Evolutionary conservation across 139 green algal genomes (phyloP).

Genomic region (Yamagishiella unicocca): DNA sequence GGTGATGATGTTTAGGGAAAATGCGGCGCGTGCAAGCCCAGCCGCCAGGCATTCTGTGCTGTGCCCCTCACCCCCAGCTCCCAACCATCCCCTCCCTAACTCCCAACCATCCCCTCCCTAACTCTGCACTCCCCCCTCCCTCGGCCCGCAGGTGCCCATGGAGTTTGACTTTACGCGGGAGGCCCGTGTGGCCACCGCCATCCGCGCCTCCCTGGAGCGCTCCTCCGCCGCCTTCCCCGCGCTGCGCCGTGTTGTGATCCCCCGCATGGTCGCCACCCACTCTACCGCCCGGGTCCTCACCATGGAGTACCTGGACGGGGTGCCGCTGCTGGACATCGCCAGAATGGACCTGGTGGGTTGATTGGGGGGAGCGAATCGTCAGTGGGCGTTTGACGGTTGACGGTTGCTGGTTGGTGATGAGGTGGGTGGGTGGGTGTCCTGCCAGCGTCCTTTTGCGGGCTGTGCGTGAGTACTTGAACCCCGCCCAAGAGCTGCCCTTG

Average conservation of each 20-base stretch:
- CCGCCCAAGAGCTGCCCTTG: no score
- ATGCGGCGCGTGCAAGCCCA: no score
- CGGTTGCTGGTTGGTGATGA: no score
- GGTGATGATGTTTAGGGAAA: no score
- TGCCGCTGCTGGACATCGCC: slow-evolving; percentile 59
- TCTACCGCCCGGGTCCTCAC: slow-evolving; percentile 28
- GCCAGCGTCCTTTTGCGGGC: no score
- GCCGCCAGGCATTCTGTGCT: no score
- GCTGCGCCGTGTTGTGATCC: slow-evolving; percentile 17
- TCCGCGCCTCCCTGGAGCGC: slow-evolving; percentile 3
- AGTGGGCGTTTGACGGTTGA: no score
- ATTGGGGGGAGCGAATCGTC: no score
- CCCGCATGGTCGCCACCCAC: background rate
- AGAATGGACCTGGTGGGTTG: slow-evolving; percentile 45
- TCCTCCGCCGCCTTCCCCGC: background rate
- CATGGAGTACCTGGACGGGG: slow-evolving; percentile 54
- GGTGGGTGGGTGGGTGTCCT: no score
- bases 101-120: background rate
- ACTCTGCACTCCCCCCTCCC: no score
- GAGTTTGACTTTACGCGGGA: slow-evolving; percentile 69
- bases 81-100: background rate
- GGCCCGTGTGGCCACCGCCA: slow-evolving; percentile 18
- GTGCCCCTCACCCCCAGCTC: background rate
- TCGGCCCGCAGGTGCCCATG: slow-evolving; percentile 53
- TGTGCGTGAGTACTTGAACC: no score